Conservation (phyloP, 2,329 filamentous ascomycete genomes). For the Aspergillus sojae region DNA sequence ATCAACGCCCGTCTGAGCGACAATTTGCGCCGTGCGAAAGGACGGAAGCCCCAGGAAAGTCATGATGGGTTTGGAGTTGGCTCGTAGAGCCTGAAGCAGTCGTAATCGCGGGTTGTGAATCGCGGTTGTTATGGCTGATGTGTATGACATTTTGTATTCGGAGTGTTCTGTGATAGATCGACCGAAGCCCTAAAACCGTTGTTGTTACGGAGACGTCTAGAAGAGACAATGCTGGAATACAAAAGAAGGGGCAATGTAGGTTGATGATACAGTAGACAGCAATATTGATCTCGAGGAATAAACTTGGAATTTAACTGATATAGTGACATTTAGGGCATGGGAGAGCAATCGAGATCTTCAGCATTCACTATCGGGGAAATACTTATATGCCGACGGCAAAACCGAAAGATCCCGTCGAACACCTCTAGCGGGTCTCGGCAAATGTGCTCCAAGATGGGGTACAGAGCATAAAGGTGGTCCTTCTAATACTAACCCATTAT, state of each 20-base stretch:
- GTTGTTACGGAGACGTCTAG: not conserved
- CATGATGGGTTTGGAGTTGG: conserved; percentile 20
- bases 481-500: not conserved
- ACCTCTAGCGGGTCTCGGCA: not conserved
- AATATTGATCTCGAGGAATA: not conserved
- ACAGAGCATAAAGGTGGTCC: too few relatives aligned
- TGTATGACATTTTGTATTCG: not conserved
- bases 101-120: conserved; percentile 18
- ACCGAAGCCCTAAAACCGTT: not conserved
- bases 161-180: not conserved
- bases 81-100: conserved; percentile 20
- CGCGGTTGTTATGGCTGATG: conserved; percentile 7
- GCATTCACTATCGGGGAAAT: not conserved
- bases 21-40: conserved; percentile 23
- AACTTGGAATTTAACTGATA: not conserved
- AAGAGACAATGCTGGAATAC: not conserved
- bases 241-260: not conserved
- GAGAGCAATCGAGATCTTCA: not conserved
- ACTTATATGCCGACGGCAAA: not conserved
- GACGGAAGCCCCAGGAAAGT: conserved; percentile 25
- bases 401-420: not conserved
- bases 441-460: not conserved
- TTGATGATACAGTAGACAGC: not conserved
- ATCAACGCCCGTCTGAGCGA: conserved; percentile 25
- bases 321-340: not conserved